Conservation (phyloP, 768 basidiomycete species). For the Lactarius sanguifluus region DNA sequence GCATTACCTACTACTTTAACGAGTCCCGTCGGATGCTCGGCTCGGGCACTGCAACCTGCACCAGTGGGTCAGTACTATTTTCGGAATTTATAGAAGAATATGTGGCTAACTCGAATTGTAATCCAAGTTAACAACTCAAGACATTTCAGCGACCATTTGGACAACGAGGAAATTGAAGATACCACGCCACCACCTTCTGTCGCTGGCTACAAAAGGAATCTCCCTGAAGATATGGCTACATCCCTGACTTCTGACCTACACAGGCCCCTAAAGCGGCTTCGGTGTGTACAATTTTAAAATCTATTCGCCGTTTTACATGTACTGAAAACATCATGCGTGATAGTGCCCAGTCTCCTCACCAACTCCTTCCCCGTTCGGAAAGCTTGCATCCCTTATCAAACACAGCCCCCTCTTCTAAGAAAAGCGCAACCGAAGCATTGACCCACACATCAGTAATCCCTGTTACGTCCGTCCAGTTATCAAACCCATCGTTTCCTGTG, state of each 20-base stretch:
- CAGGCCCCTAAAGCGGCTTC: slow-evolving; percentile 12
- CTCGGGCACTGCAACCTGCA: not conserved
- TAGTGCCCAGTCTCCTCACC: not conserved
- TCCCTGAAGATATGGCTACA: not conserved
- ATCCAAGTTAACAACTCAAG: not conserved
- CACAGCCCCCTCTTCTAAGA: not conserved
- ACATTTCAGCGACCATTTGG: not conserved
- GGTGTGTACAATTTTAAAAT: slow-evolving; percentile 1
- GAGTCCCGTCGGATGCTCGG: not conserved
- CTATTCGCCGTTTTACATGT: not conserved
- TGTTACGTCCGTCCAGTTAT: not conserved
- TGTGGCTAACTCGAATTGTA: not conserved
- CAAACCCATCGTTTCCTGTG: not conserved
- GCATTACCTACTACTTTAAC: not conserved
- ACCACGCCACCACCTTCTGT: slow-evolving; percentile 20
- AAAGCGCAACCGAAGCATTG: not conserved
- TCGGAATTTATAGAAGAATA: not conserved
- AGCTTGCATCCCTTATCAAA: not conserved
- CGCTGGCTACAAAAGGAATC: slow-evolving; percentile 21
- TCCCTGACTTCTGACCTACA: not conserved
- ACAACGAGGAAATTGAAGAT: slow-evolving; percentile 16
- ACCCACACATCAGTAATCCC: not conserved
- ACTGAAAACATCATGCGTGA: not conserved
- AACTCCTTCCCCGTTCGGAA: not conserved
- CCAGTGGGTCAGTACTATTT: not conserved